Conservation (phyloP, 805 yeast genomes). For the Wickerhamomyces hampshirensis region DNA sequence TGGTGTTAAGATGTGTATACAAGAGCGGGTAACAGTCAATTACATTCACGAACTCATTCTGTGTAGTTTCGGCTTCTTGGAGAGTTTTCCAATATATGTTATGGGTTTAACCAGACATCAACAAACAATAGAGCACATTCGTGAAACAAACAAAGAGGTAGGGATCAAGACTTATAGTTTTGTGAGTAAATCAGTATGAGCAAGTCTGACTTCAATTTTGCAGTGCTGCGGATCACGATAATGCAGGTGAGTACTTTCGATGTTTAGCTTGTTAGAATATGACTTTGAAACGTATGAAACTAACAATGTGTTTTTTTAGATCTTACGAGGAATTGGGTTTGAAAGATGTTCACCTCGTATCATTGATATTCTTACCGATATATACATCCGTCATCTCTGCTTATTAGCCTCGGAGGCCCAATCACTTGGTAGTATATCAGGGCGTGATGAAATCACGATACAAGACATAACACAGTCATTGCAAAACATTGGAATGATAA, state of each 20-base stretch:
- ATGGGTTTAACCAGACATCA: no score
- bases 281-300: no score
- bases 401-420: slow-evolving; percentile 47
- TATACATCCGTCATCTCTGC: slow-evolving; percentile 60
- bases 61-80: no score
- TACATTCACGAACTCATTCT: slow-evolving; percentile 3
- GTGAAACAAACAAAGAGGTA: background rate
- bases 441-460: slow-evolving; percentile 41
- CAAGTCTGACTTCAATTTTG: slow-evolving; percentile 38
- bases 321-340: slow-evolving; percentile 77
- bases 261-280: no score
- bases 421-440: slow-evolving; percentile 44
- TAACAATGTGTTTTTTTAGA: no score
- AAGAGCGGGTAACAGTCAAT: background rate
- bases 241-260: slow-evolving; percentile 38
- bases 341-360: slow-evolving; percentile 70
- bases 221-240: slow-evolving; percentile 43
- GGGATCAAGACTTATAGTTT: background rate
- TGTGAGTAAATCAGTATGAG: slow-evolving; percentile 11
- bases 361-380: slow-evolving; percentile 72
- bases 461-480: slow-evolving; percentile 74
- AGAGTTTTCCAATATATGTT: no score
- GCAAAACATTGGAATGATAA: slow-evolving; percentile 54
- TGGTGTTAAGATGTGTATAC: background rate
- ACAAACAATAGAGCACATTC: no score